Evolutionary conservation across 1,284 basidiomycete genomes (phyloP).

Genomic region (Cryptococcus amylolentus): DNA sequence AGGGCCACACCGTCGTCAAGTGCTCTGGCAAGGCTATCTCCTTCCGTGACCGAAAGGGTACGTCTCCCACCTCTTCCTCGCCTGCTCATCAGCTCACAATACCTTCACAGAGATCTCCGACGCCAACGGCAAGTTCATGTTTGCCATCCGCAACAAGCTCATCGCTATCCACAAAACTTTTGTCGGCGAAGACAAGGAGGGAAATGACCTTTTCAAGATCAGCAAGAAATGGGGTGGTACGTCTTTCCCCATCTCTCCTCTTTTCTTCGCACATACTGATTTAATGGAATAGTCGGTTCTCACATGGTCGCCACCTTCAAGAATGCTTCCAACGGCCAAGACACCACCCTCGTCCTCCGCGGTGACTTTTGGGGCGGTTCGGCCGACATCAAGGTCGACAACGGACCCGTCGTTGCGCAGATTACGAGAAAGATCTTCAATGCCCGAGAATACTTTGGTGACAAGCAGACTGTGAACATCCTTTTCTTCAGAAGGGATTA

Average conservation of each 20-base stretch:
- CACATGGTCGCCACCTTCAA: conserved; percentile 42
- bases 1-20: conserved; percentile 31
- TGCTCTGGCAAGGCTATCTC: conserved; percentile 38
- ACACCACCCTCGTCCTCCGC: conserved; percentile 26
- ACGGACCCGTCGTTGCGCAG: conserved; percentile 37
- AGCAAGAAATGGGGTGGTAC: conserved; percentile 35
- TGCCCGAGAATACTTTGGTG: conserved; percentile 32
- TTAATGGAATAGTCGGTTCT: conserved; percentile 27
- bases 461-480: conserved; percentile 41
- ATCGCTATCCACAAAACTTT: conserved; percentile 33
- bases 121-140: conserved; percentile 33
- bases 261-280: background rate
- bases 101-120: conserved; percentile 30
- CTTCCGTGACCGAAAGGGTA: conserved; percentile 44
- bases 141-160: conserved; percentile 37
- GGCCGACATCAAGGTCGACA: conserved; percentile 32
- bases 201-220: conserved; percentile 37
- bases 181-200: conserved; percentile 31
- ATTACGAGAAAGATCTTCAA: conserved; percentile 40
- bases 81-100: background rate
- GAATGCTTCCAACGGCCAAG: conserved; percentile 28
- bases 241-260: background rate
- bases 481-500: background rate
- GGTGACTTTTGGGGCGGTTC: conserved; percentile 45
- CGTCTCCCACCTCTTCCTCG: background rate